Evolutionary conservation across 768 basidiomycete genomes (phyloP), one percentile per base, ranked within the genome.

Genomic region (Saitozyma sp.): DNA sequence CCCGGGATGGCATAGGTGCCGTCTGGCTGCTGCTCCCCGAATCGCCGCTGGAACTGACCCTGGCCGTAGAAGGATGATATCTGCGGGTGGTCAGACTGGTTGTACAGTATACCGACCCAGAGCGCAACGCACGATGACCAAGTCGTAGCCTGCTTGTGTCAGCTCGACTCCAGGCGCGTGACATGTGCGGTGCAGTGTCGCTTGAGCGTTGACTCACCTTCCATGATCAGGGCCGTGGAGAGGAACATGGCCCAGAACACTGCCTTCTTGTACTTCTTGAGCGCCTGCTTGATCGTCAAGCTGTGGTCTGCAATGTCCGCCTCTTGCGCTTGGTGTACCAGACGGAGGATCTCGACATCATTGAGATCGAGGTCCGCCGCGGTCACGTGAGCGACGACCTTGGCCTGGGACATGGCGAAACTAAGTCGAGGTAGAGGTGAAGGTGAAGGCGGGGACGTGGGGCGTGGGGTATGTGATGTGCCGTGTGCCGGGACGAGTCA

Each of bases 261-360:
- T 13, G 67, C 70, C 11, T 56, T 58, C n/a, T 70, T 76, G 65
- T 82, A 80, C 40, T 53, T 60, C 29, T 20, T 13, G 17, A 81
- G 45, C 11, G 74, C 79, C 50, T 80, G 60, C 37, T 41, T 38
- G 42, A 60, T 37, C 20, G 59, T 60, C 59, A 60, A 53, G 17
- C 38, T 37, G 17, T 54, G 50, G 42, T 60, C 59, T 11, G 43
- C 39, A 2, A 17, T 51, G 41, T 60, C 59, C 16, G 59, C 50
- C 19, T 39, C 51, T n/a, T 54, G 59, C 39, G 59, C 59, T n/a
- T 51, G 39, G 17, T 43, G 41, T 3, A 60, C 42, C 4, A 60
- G 59, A 16, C 20, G 20, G 29, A 54, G 19, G 9, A 16, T 8
- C 16, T 17, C 52, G 52, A 39, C 20, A 39, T 54, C 29, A n/a